These are phyloP conservation scores for Pezicula radicicola DNA, from an alignment of 2,329 filamentous ascomycete species.

Conservation along the genomic window DNA sequence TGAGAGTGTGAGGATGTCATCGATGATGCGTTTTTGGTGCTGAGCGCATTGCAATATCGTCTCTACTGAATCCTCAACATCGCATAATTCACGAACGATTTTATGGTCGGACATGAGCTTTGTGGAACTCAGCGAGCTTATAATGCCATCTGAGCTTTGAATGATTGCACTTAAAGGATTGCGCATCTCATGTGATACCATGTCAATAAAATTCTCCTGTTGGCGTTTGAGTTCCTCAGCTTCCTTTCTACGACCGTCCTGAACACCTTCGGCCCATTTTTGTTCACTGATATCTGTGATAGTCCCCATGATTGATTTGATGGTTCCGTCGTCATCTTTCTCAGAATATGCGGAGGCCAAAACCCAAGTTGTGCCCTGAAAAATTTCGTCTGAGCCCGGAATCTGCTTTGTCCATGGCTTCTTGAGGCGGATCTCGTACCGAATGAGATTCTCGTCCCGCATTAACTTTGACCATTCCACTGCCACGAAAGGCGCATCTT, in stretches of 20 bases:
- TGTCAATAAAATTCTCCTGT: slow-evolving; percentile 69
- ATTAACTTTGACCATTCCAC: not conserved
- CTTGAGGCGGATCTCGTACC: not conserved
- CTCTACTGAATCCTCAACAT: slow-evolving; percentile 27
- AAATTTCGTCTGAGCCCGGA: not conserved
- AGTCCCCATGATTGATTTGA: slow-evolving; percentile 1
- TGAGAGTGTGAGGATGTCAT: slow-evolving; percentile 62
- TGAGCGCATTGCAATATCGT: slow-evolving; percentile 74
- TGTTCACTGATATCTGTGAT: slow-evolving; percentile 70
- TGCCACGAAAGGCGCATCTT: not conserved
- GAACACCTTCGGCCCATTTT: slow-evolving; percentile 78
- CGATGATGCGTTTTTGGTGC: slow-evolving; percentile 73
- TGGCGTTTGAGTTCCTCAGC: slow-evolving; percentile 75
- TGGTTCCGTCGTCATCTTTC: not conserved
- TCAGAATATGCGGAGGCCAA: not conserved
- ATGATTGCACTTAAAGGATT: slow-evolving; percentile 73
- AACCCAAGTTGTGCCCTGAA: not conserved
- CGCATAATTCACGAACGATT: not conserved
- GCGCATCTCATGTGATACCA: slow-evolving; percentile 72
- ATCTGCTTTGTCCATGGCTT: slow-evolving; percentile 1
- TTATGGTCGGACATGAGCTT: slow-evolving; percentile 20
- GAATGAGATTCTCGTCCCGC: not conserved
- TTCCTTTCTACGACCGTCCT: slow-evolving; percentile 73
- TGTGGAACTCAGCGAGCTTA: slow-evolving; percentile 38
- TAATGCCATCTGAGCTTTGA: slow-evolving; percentile 73